Conservation (phyloP, 768 basidiomycete species). For the Mycena amicta region DNA sequence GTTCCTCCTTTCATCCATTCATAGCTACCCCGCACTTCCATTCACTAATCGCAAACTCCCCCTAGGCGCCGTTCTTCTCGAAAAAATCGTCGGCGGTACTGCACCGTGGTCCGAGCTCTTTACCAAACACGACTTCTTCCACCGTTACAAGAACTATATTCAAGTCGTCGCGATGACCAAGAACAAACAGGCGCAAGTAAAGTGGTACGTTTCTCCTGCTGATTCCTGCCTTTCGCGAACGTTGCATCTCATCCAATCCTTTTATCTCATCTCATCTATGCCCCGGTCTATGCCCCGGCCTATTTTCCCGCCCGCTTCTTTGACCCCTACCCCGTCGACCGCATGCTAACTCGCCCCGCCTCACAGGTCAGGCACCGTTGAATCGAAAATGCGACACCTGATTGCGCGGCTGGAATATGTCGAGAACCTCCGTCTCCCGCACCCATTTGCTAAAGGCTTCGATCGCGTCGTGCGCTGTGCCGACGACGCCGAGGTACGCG, state of each 20-base stretch:
- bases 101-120: conserved; percentile 92
- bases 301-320: not conserved
- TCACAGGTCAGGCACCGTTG: conserved; percentile 82
- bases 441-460: conserved; percentile 94
- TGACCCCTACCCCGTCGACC: not conserved
- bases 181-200: conserved; percentile 77
- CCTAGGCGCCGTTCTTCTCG: conserved; percentile 87
- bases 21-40: conserved; percentile 1
- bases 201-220: conserved; percentile 56
- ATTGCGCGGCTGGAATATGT: conserved; percentile 98
- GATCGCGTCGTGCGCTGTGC: conserved; percentile 83
- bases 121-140: conserved; percentile 93
- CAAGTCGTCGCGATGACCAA: conserved; percentile 92
- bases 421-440: conserved; percentile 86
- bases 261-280: too few relatives aligned
- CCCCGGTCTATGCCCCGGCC: not conserved
- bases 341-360: not conserved
- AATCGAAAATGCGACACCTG: conserved; percentile 91
- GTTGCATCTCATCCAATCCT: not conserved
- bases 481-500: conserved; percentile 82
- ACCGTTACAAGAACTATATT: conserved; percentile 92
- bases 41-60: not conserved
- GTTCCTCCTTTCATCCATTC: not conserved
- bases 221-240: too few relatives aligned
- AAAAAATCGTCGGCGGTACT: conserved; percentile 81